These are phyloP conservation scores for Sindora glabra DNA, from an alignment of 306 rosid species.

Conservation along the genomic window DNA sequence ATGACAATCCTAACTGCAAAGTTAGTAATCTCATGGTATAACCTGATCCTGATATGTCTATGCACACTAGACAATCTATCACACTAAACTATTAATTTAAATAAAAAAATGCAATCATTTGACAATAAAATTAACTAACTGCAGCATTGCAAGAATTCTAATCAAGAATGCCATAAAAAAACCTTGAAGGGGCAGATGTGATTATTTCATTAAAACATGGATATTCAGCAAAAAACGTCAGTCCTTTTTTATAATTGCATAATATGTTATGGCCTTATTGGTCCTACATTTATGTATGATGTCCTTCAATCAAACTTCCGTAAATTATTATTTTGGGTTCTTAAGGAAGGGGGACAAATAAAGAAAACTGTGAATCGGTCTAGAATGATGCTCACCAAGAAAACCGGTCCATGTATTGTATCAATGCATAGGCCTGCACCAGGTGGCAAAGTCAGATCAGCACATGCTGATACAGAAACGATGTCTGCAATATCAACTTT, in stretches of 20 bases:
- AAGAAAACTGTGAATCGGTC: too few relatives aligned
- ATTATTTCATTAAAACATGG: background rate
- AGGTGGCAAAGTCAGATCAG: conserved; percentile 92
- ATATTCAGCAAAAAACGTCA: background rate
- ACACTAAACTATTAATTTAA: background rate
- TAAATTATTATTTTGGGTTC: background rate
- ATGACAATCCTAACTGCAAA: too few relatives aligned
- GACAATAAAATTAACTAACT: background rate
- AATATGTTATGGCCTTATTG: background rate
- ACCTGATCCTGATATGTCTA: conserved; percentile 1
- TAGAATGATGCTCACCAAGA: conserved; percentile 55
- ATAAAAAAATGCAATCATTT: background rate
- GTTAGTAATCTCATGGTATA: conserved; percentile 1
- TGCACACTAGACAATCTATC: conserved; percentile 5
- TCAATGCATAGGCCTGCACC: conserved; percentile 97
- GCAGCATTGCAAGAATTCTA: background rate
- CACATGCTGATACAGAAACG: conserved; percentile 84
- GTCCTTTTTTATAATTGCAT: background rate
- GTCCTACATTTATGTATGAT: background rate
- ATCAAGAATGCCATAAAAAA: background rate
- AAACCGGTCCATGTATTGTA: conserved; percentile 70
- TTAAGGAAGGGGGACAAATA: background rate
- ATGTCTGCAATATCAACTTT: conserved; percentile 85
- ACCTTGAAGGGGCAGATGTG: background rate
- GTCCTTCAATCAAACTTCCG: conserved; percentile 4